Evolutionary conservation across 164 flowering plant species (phyloP), one percentile per base, ranked within the genome.

Genomic region (Aristolochia contorta): DNA sequence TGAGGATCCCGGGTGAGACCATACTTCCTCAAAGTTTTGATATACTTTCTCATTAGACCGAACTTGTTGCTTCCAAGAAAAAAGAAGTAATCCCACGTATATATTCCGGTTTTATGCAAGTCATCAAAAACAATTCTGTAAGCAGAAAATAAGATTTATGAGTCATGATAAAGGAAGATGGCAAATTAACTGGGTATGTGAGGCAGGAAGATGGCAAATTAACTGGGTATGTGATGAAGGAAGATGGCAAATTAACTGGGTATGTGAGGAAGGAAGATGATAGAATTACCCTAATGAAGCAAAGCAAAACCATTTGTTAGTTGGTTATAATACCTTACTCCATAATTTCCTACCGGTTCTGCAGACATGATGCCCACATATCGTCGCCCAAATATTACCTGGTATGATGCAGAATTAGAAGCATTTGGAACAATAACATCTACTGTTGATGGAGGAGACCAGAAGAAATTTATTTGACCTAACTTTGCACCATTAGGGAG

Each of bases 331-430:
- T 82, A 93, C 99, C 97, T 84, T 72, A 88, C 80, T 76, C 97
- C 99, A 56, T 93, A 93, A 82, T 93, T 88, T 52, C 97, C 97
- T n/a, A 90, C 77, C 49, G 91, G 91, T 66, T 90, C 95, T 7
- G 95, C 93, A 32, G 91, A 86, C 95, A 91, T 93, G 65, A 93
- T 93, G 13, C 97, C 99, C 13, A 91, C 95, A 69, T 91, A 82
- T 19, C 89, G 81, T 61, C 97, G 69, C 49, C 97, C 96, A 68
- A 52, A 82, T 70, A 93, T 82, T 57, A 93, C 97, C 99, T 88
- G 70, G 22, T 61, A 55, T 54, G 61, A 15, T 53, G 14, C 4
- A 2, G 56, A 22, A 37, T 37, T 10, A 37, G 43, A 37, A 37
- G 3, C 43, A 6, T 37, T 6, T 37, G 43, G 43, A 37, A 37